These are phyloP conservation scores for Ilyonectria destructans DNA, from an alignment of 2,329 filamentous ascomycete species.

Conservation along the genomic window DNA sequence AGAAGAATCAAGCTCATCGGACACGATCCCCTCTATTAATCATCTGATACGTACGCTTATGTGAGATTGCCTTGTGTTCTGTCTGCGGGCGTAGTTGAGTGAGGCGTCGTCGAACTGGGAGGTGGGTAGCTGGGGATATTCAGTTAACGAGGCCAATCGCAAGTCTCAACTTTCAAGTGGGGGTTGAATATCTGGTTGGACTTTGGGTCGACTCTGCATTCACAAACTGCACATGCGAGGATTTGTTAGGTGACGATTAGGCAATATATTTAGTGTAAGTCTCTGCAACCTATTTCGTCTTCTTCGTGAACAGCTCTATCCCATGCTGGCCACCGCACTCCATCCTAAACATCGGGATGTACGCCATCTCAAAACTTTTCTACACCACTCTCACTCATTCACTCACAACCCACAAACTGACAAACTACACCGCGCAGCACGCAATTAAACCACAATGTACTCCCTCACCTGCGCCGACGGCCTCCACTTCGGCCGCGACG, in stretches of 20 bases:
- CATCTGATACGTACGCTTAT: not conserved
- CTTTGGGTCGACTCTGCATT: not conserved
- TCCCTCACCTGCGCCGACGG: constrained; percentile 53
- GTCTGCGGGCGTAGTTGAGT: not conserved
- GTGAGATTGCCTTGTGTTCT: constrained; percentile 3
- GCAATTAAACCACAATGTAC: constrained; percentile 51
- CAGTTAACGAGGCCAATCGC: constrained; percentile 50
- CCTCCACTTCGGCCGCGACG: constrained; percentile 55
- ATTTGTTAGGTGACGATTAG: too few relatives aligned
- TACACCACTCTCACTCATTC: not conserved
- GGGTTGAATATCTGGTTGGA: not conserved
- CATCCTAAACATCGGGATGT: not conserved
- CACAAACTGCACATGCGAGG: not conserved
- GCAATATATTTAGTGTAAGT: not conserved
- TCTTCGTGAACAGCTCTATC: not conserved
- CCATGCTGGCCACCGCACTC: not conserved
- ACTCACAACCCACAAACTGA: not conserved
- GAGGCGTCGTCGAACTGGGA: not conserved
- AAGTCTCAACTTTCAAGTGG: not conserved
- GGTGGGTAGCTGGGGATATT: constrained; percentile 43
- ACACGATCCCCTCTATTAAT: not conserved
- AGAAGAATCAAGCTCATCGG: not conserved
- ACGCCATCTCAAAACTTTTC: constrained; percentile 3
- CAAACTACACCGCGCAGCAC: not conserved
- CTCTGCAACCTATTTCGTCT: too few relatives aligned